Evolutionary conservation across 2,329 filamentous ascomycete genomes (phyloP).

Genomic region (Aureobasidium sp.): DNA sequence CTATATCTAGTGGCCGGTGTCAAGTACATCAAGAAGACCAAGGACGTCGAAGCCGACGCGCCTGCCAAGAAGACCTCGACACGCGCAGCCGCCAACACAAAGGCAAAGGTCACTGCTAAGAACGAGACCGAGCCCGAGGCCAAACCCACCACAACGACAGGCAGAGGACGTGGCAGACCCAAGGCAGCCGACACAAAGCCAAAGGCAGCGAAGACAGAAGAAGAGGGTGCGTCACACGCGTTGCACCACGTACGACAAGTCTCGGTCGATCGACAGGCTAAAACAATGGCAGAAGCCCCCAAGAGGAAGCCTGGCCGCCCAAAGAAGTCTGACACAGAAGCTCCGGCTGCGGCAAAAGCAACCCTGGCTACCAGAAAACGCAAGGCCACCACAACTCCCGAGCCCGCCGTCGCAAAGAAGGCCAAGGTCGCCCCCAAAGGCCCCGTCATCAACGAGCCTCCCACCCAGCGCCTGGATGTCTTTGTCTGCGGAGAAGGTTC

Average conservation of each 20-base stretch:
- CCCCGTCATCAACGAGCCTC: slow-evolving; percentile 55
- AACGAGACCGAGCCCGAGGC: slow-evolving; percentile 14
- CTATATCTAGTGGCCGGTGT: slow-evolving; percentile 24
- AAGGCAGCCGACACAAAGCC: slow-evolving; percentile 17
- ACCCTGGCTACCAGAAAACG: slow-evolving; percentile 19
- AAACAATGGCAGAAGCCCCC: slow-evolving; percentile 18
- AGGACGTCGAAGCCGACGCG: slow-evolving; percentile 19
- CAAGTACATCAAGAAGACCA: slow-evolving; percentile 26
- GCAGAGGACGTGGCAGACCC: slow-evolving; percentile 16
- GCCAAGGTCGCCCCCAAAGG: slow-evolving; percentile 21
- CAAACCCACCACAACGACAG: slow-evolving; percentile 18
- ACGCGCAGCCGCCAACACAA: slow-evolving; percentile 22
- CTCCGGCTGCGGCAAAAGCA: slow-evolving; percentile 15
- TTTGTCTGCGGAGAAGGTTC: slow-evolving; percentile 76
- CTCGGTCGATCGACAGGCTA: slow-evolving; percentile 11
- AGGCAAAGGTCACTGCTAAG: slow-evolving; percentile 24
- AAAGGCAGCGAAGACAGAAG: slow-evolving; percentile 17
- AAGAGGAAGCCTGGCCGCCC: slow-evolving; percentile 13
- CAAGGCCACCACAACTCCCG: slow-evolving; percentile 21
- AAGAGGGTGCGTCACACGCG: slow-evolving; percentile 15
- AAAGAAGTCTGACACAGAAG: slow-evolving; percentile 17
- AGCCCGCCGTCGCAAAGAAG: slow-evolving; percentile 22
- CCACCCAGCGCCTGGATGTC: slow-evolving; percentile 59
- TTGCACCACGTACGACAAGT: slow-evolving; percentile 12
- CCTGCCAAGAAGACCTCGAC: slow-evolving; percentile 19